Evolutionary conservation across 176 grass and related monocot species (phyloP).

Genomic region (Oryza officinalis): DNA sequence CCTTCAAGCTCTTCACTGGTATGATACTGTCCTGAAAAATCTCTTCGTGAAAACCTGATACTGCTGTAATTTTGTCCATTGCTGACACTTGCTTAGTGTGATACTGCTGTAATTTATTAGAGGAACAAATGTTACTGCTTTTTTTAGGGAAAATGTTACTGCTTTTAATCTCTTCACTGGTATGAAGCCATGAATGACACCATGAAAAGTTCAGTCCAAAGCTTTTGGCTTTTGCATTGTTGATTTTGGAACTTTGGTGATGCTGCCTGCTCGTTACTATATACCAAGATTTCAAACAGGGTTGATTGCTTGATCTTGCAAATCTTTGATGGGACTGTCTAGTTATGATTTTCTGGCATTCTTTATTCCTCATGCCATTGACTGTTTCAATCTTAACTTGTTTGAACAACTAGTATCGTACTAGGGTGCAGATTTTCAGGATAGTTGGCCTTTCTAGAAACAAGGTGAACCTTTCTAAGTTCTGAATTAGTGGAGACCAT

Average conservation of each 20-base stretch:
- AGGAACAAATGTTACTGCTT: neutral
- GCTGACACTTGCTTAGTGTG: neutral
- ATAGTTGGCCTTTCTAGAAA: neutral
- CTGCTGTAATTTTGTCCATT: neutral
- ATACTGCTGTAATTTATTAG: neutral
- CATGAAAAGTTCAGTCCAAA: neutral
- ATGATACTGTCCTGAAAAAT: neutral
- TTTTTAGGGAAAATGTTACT: neutral
- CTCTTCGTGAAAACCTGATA: neutral
- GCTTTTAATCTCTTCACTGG: neutral
- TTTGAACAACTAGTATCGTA: neutral
- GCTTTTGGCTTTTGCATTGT: no score
- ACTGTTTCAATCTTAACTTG: neutral
- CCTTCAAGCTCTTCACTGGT: slow-evolving; percentile 93
- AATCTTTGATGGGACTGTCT: neutral
- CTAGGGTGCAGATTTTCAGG: neutral
- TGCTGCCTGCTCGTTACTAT: neutral
- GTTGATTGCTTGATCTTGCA: neutral
- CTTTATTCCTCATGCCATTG: neutral
- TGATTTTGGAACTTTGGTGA: neutral
- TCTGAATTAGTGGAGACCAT: neutral
- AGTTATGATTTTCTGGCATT: neutral
- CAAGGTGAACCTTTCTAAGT: neutral
- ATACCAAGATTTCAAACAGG: neutral
- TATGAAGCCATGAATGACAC: neutral